phyloP scores from a whole-genome alignment of 805 yeast genomes.

The Kurtzmaniella fragi region DNA sequence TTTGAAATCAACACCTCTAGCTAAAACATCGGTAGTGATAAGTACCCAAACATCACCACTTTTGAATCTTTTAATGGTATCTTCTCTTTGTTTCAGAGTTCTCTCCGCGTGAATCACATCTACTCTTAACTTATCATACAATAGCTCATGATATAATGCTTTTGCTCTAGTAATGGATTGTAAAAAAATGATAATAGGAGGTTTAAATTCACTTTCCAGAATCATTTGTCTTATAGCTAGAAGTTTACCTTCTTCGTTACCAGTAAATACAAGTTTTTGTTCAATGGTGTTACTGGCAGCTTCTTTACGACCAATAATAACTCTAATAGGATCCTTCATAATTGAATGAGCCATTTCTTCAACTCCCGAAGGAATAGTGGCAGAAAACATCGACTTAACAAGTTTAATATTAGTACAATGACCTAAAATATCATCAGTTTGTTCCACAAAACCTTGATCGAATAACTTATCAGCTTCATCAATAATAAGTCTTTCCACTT shows the following conservation, averaged over 20 bases:
- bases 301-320: constrained; percentile 89
- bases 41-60: constrained; percentile 93
- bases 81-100: constrained; percentile 82
- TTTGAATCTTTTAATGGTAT: constrained; percentile 76
- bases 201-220: constrained; percentile 77
- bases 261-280: constrained; percentile 80
- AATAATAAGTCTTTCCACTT: constrained; percentile 71
- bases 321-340: constrained; percentile 80
- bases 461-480: constrained; percentile 96
- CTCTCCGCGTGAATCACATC: constrained; percentile 96
- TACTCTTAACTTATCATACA: constrained; percentile 88
- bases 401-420: constrained; percentile 48
- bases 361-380: constrained; percentile 90
- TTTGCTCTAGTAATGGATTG: constrained; percentile 93
- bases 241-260: constrained; percentile 93
- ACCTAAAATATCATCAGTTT: constrained; percentile 79
- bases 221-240: constrained; percentile 87
- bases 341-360: constrained; percentile 83
- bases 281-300: constrained; percentile 84
- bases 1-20: constrained; percentile 96
- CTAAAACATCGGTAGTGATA: constrained; percentile 91
- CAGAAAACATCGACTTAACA: constrained; percentile 82
- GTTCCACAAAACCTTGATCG: constrained; percentile 81
- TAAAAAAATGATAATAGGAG: constrained; percentile 88
- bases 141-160: constrained; percentile 86